Base-by-base conservation (phyloP, 352 stramenopile species). In the Stramenopiles sp. region DNA sequence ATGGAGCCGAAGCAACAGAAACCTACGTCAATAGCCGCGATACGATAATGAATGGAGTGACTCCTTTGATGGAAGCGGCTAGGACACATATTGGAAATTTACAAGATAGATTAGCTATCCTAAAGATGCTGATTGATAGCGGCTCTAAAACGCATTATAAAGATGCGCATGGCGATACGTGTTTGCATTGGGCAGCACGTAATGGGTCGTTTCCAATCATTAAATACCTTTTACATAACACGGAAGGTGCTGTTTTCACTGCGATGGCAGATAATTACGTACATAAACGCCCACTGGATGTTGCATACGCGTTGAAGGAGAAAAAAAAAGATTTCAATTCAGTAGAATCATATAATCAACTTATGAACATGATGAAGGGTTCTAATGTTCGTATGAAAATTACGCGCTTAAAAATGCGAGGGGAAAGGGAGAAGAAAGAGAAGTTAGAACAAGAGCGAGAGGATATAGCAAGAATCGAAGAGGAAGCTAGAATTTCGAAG, bases 351-450 rank as follows among this genome's bases (percentile, higher is more conserved):
- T 69, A 69, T 27, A 69, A 69, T 27, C 53, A 69, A 27, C 53
- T 69, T 23, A 69, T 69, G 53, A 69, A 69, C 53, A 69, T 69
- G 53, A 69, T 69, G 53, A 69, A 69, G 53, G 53, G 53, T 69
- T 69, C 53, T 23, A 69, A 69, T 27, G 53, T 69, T 69, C 20
- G 53, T 20, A 69, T 69, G 53, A 69, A 69, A 27, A 69, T 69
- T 23, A 20, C 20, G 53, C 53, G 53, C 20, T 27, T 69, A 69
- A 69, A 69, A 27, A 69, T 69, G 53, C 20, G 53, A 27, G 53
- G 20, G 27, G 53, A 69, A 27, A 20, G 53, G 53, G 53, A 69
- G 53, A 20, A 69, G 53, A 69, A 69, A 27, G 53, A 69, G 20
- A 69, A 69, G 53, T 23, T 23, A 27, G 53, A 20, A 27, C 53